Base-by-base conservation (phyloP, 2,329 filamentous ascomycete genomes). In the Fusarium citri region DNA sequence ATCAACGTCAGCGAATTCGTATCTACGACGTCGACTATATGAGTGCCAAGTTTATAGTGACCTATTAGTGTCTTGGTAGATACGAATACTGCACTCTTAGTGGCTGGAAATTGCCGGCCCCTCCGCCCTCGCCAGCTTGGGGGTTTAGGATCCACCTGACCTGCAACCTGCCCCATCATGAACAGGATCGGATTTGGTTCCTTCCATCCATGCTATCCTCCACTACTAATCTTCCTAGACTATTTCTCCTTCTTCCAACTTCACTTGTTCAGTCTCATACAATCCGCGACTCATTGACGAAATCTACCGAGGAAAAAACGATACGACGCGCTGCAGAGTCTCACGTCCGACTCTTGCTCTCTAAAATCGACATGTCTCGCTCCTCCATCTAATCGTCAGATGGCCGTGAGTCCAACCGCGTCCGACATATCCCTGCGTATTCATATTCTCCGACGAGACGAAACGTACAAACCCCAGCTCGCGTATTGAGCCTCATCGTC, bases 311-410 rank as follows among this genome's bases (percentile, higher is more conserved):
- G 10, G 34, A 18, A 50, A 31, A 31, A 31, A 43, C 26, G n/a
- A 49, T 30, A 42, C 46, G 37, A 31, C 54, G 20, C 37, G 20
- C 49, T 46, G 22, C 46, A 56, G 51, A 48, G 57, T 48, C 34
- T 43, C 42, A 30, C 34, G 41, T 30, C 60, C 28, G 31, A 37
- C 46, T 31, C 55, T 55, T 48, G 40, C 55, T 30, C 25, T 42
- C 30, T n/a, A 28, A 30, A 37, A 58, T 28, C 59, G 64, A 69
- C 26, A 76, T 76, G 74, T 64, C 41, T 28, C 49, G 26, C 53
- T 34, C 40, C 56, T 30, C 48, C 50, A 49, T 61, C 48, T 74
- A 68, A 76, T 68, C 64, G 46, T 61, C 53, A 58, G 51, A 66
- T 55, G 49, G 59, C 64, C 42, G 64, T 61, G 62, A 68, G 46